These are phyloP conservation scores for Aphanomyces stellatus DNA, from an alignment of 352 stramenopile genomes.

Conservation along the genomic window DNA sequence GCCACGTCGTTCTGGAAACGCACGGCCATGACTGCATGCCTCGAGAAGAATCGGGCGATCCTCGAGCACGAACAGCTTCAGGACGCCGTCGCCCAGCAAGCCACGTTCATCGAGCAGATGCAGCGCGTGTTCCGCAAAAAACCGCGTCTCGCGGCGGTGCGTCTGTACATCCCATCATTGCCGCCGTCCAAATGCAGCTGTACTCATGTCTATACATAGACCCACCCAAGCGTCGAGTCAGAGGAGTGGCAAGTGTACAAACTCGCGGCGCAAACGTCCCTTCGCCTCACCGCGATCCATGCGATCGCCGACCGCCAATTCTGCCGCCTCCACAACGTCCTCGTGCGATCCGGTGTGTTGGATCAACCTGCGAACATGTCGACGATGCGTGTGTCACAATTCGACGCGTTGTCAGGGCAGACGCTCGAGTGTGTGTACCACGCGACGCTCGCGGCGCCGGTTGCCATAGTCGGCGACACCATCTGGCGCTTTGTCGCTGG, in stretches of 20 bases:
- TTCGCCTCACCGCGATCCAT: not conserved
- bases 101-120: conserved; percentile 11
- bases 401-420: no score
- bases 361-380: no score
- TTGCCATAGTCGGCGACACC: no score
- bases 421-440: no score
- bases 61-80: conserved; percentile 8
- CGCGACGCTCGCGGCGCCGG: no score
- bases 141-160: not conserved
- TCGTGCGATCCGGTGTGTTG: conserved; percentile 1
- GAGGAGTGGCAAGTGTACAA: not conserved
- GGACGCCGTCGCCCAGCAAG: not conserved
- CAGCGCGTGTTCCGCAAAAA: conserved; percentile 3
- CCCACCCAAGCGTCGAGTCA: not conserved
- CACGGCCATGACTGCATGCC: not conserved
- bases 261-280: not conserved
- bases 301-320: conserved; percentile 5
- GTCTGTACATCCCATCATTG: not conserved
- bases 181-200: not conserved
- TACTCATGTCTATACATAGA: not conserved
- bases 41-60: not conserved
- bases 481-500: no score
- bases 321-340: not conserved
- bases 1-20: not conserved
- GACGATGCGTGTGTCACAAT: no score